Evolutionary conservation across 805 yeast species (phyloP), one percentile per base, ranked within the genome.

Genomic region (Maudiozyma saulgeensis): DNA sequence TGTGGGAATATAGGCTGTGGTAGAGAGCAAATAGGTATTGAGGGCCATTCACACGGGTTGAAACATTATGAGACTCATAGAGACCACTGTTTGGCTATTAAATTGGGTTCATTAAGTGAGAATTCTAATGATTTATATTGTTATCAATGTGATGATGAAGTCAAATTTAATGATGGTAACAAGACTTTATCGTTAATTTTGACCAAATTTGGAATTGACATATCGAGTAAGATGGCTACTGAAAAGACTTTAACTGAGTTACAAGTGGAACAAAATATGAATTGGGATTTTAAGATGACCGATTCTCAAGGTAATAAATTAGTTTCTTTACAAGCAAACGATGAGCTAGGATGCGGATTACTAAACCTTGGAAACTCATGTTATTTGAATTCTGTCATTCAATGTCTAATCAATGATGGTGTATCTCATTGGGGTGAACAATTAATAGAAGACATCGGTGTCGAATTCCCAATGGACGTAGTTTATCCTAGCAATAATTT

Each of bases 1-100:
- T 93, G 99, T 74, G 99, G 99, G 1, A 69, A 77, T n/a, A 58
- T 89, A 11, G 96, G 96, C 4, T 93, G 99, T 69, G 99, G 99
- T 6, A 73, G 99, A 55, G 81, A 82, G 32, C 99, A 93, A 66
- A 87, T 86, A 61, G 99, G 98, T 35, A 79, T 85, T 12, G 84
- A 89, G n/a, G 99, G 99, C 6, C 80, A 91, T 61, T 82, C 96
- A 0, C 99, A 93, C 65, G 98, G 96, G 0, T 69, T 91, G 51
- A 63, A 67, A 0, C 99, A 93, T 67, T 82, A 64, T 60, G 78
- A 82, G 38, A 37, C 52, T 0, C 46, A 60, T 12, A 56, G 78
- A 0, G 73, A 71, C 0, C 99, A 93, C 67, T 79, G 87, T 2
- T 79, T 90, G 16, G 96, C 97, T 0, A 86, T 90, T 7, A 93